phyloP scores from a whole-genome alignment of 2,329 filamentous ascomycete genomes.

The Huntiella savannae region DNA sequence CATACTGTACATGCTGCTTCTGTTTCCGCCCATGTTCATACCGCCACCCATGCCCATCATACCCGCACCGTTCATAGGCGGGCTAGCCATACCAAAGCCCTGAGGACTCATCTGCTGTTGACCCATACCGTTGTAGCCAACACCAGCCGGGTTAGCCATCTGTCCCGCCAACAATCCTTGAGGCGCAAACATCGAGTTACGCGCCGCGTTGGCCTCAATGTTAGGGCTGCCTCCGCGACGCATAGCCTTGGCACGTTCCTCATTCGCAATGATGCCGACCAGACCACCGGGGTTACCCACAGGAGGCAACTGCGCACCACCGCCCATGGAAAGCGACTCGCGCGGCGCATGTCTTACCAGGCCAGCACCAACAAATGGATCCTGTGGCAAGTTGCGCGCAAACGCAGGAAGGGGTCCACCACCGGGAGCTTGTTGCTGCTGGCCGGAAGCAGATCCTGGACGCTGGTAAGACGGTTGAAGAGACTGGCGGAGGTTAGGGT shows the following conservation, averaged over 20 bases:
- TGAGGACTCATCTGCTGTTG: not conserved
- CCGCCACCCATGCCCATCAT: conserved; percentile 4
- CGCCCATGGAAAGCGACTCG: conserved; percentile 55
- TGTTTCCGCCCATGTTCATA: not conserved
- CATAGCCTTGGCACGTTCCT: conserved; percentile 62
- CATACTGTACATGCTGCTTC: conserved; percentile 11
- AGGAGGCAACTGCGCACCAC: conserved; percentile 30
- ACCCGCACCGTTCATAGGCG: conserved; percentile 15
- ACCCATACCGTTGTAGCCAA: not conserved
- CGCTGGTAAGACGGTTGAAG: conserved; percentile 19
- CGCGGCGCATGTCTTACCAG: conserved; percentile 53
- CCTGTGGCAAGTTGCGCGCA: conserved; percentile 61
- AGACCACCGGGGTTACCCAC: conserved; percentile 44
- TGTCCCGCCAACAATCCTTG: conserved; percentile 20
- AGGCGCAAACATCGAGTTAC: conserved; percentile 17
- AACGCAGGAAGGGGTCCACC: conserved; percentile 55
- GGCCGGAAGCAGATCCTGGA: conserved; percentile 31
- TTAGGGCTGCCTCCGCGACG: conserved; percentile 56
- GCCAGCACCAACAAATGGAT: conserved; percentile 67
- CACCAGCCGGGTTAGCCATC: conserved; percentile 14
- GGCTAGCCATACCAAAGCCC: conserved; percentile 11
- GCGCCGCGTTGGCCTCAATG: conserved; percentile 26
- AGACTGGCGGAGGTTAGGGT: conserved; percentile 48
- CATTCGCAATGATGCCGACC: conserved; percentile 71
- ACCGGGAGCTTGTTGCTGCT: not conserved